These are phyloP conservation scores for Lepidium campestre DNA, from an alignment of 441 rosid genomes.

Conservation along the genomic window DNA sequence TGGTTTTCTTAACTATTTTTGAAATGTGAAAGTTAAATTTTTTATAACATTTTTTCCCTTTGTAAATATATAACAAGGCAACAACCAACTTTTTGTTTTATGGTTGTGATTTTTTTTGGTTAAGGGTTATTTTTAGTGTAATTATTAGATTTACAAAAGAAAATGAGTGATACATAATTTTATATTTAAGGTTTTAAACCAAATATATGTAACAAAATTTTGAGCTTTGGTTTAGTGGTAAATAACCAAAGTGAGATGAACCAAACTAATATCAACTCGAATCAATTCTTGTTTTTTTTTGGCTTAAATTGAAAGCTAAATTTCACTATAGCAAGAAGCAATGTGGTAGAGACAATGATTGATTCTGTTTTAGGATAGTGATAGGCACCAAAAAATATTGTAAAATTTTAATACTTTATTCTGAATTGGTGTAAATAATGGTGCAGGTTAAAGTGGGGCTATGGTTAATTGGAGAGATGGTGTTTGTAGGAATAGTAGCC, in stretches of 20 bases:
- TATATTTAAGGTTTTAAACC: neutral
- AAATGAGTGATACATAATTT: neutral
- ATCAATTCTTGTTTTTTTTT: neutral
- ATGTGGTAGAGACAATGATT: neutral
- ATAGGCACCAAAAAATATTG: neutral
- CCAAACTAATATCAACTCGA: neutral
- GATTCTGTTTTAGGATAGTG: neutral
- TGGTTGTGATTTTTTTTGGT: neutral
- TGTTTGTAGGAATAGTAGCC: conserved; percentile 39
- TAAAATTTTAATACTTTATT: neutral
- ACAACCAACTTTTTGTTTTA: neutral
- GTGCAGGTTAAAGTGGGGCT: conserved; percentile 41
- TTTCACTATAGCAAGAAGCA: neutral
- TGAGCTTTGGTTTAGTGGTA: neutral
- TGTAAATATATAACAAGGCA: neutral
- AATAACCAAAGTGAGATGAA: neutral
- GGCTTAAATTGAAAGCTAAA: neutral
- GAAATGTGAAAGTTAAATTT: too few species aligned
- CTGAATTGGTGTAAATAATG: neutral
- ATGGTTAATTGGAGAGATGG: conserved; percentile 34
- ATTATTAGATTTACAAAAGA: too few species aligned
- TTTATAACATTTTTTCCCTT: too few species aligned
- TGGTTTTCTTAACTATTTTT: too few species aligned
- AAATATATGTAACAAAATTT: neutral
- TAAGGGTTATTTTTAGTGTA: neutral